Base-by-base conservation (phyloP, 768 basidiomycete genomes). In the Hydnomerulius pinastri region DNA sequence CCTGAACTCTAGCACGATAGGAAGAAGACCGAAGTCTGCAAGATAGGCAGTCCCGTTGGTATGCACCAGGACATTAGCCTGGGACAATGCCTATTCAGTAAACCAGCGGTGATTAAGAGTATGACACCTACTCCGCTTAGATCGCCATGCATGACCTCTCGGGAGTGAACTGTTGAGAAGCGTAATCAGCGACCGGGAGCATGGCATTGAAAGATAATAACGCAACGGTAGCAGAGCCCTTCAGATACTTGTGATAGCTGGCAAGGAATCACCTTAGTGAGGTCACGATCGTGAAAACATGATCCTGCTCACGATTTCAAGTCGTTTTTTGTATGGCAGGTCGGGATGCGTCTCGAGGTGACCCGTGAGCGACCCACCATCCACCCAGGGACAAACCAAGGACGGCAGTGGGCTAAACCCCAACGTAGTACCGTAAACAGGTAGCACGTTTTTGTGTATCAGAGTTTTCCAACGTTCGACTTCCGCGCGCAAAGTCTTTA, bases 141-240 rank as follows among this genome's bases (percentile, higher is more conserved):
- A 42, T 79, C 77, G 1, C 77, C 76, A 43, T 77, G 78, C 12
- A 77, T 63, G 23, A 78, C 66, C 7, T 64, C 56, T 18, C 30
- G 27, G 11, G 58, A 60, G 18, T 55, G 53, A 6, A 46, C 53
- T 54, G 21, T 4, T 6, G 8, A 38, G 9, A 4, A 6, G 4
- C 9, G 25, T 5, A 25, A 3, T 52, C 11, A 40, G 18, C 23
- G 17, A 17, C 18, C 17, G 8, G 3, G n/a, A 17, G n/a, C 7
- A 25, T 35, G 8, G 12, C 10, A 21, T 15, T 36, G 32, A 23
- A 11, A 3, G 3, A 30, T 20, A 25, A 28, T 21, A 10, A 17
- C 33, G 24, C 53, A 13, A 54, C 53, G 54, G 47, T 65, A 65
- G 3, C 42, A 53, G 17, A 65, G 55, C 4, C 65, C 65, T 12